Evolutionary conservation across 768 basidiomycete species (phyloP).

Genomic region (Kwoniella mangroviensis): DNA sequence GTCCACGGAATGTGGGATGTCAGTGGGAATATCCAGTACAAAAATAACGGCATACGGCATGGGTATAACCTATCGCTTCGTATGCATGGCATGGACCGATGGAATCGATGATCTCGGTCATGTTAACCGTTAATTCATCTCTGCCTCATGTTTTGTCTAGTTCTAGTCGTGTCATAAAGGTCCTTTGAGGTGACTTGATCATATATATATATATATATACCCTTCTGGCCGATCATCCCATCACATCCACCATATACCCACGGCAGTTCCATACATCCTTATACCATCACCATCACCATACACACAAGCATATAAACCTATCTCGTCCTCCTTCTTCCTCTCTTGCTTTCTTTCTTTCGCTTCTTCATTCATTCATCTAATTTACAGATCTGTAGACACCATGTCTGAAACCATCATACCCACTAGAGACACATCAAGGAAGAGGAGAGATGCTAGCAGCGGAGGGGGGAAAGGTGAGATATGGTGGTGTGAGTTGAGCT

Average conservation of each 20-base stretch:
- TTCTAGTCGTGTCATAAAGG: background rate
- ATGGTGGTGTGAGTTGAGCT: constrained; percentile 48
- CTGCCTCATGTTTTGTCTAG: background rate
- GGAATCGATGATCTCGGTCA: background rate
- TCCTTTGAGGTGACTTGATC: background rate
- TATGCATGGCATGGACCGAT: constrained; percentile 1
- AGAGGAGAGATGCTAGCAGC: background rate
- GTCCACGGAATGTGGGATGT: constrained; percentile 6
- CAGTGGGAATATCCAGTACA: background rate
- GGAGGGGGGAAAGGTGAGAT: constrained; percentile 31
- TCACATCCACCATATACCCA: background rate
- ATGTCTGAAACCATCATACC: constrained; percentile 4
- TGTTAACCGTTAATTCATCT: background rate
- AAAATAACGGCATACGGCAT: constrained; percentile 10
- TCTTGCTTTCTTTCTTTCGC: background rate
- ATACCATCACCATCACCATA: background rate
- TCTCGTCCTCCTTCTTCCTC: background rate
- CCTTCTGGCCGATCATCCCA: background rate
- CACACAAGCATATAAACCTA: background rate
- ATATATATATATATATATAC: too few relatives aligned
- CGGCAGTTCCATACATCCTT: background rate
- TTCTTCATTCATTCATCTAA: background rate
- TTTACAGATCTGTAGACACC: background rate
- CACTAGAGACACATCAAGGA: background rate
- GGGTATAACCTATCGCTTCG: background rate